A percentile compares a stretch with the other conserved stretches of the same genome.
Conservation (phyloP, 192 early-diverging fungal genomes). For the Chytriomyces sp. region DNA sequence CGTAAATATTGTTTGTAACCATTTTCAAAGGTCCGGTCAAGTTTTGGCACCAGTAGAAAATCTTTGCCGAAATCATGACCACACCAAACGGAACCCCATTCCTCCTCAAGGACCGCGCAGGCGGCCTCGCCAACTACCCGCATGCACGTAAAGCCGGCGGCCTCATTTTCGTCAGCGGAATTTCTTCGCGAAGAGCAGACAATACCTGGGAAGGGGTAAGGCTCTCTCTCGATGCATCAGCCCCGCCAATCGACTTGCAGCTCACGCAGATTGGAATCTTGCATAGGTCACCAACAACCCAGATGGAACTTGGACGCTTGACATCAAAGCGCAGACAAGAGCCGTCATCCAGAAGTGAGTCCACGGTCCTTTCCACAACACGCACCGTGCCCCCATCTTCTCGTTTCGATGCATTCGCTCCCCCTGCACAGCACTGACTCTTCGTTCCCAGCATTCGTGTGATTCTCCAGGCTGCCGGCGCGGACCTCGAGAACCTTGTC, state of each 20-base stretch:
- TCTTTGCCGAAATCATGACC: not conserved
- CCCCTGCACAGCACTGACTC: not conserved
- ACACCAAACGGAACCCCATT: slow-evolving; percentile 55
- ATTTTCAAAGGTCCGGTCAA: too few relatives aligned
- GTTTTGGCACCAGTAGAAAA: too few relatives aligned
- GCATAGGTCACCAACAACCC: slow-evolving; percentile 50
- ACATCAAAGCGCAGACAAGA: slow-evolving; percentile 67
- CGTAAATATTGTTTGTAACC: too few relatives aligned
- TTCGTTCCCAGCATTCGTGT: slow-evolving; percentile 55
- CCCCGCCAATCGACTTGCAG: not conserved
- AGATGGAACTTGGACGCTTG: slow-evolving; percentile 61
- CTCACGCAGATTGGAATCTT: not conserved
- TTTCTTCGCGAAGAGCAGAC: slow-evolving; percentile 60
- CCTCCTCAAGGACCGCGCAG: slow-evolving; percentile 57
- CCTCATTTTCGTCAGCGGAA: slow-evolving; percentile 68
- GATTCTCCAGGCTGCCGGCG: slow-evolving; percentile 62
- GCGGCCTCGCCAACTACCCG: slow-evolving; percentile 69
- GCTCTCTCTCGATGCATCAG: too few relatives aligned
- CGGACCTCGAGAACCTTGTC: slow-evolving; percentile 61
- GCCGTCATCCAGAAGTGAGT: slow-evolving; percentile 69
- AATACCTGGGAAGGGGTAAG: slow-evolving; percentile 61
- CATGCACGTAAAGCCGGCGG: slow-evolving; percentile 62
- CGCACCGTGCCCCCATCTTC: not conserved
- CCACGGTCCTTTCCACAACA: not conserved
- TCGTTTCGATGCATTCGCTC: not conserved